These are phyloP conservation scores for Penicillium fimorum DNA, from an alignment of 495 filamentous ascomycete species.

Conservation along the genomic window DNA sequence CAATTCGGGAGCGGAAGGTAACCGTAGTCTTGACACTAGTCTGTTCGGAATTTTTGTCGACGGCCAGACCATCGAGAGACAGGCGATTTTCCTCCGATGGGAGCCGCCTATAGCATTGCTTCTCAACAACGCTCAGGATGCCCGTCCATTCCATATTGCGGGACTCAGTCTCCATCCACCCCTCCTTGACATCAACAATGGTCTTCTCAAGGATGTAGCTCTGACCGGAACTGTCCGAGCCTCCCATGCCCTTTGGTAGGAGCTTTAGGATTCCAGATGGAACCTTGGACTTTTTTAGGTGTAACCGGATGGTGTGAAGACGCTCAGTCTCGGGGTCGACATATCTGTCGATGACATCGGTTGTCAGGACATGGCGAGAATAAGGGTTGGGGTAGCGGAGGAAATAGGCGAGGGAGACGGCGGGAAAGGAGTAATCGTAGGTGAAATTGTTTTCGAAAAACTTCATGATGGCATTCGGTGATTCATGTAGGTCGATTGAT, in stretches of 20 bases:
- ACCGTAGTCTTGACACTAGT: conserved; percentile 84
- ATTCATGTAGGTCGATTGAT: conserved; percentile 15
- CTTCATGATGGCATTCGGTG: conserved; percentile 62
- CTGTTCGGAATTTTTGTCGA: conserved; percentile 51
- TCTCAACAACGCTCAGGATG: conserved; percentile 88
- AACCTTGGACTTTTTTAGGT: conserved; percentile 90
- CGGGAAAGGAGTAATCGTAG: conserved; percentile 89
- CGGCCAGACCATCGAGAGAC: conserved; percentile 27
- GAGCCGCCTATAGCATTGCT: conserved; percentile 68
- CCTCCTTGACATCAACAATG: conserved; percentile 82
- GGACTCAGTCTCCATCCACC: conserved; percentile 83
- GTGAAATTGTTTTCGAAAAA: conserved; percentile 84
- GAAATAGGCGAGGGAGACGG: conserved; percentile 96
- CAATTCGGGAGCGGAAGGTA: conserved; percentile 78
- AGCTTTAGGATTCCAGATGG: conserved; percentile 80
- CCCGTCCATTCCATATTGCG: conserved; percentile 88
- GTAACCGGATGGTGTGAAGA: conserved; percentile 84
- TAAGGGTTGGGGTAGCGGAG: conserved; percentile 98
- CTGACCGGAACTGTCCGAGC: conserved; percentile 67
- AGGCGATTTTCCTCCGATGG: conserved; percentile 23
- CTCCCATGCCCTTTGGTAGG: conserved; percentile 72
- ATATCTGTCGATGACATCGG: conserved; percentile 87
- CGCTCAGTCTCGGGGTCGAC: conserved; percentile 77
- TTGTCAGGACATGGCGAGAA: conserved; percentile 89
- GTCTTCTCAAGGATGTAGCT: conserved; percentile 92